Conservation (phyloP, 306 rosid genomes). For the Cajanus cajan region DNA sequence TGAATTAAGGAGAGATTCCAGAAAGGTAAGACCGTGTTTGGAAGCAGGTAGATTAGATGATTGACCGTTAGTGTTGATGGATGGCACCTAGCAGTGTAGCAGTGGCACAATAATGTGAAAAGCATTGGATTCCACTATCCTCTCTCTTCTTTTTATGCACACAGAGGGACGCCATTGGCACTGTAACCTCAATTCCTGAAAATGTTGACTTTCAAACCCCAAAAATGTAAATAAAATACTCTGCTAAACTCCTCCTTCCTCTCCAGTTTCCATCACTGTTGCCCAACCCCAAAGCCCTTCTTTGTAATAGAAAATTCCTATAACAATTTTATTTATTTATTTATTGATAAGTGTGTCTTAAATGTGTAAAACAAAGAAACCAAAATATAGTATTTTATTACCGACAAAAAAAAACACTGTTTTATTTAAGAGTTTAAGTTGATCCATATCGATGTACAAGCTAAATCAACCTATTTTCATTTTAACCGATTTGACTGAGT, state of each 20-base stretch:
- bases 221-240: not conserved
- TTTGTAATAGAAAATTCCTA: too few relatives aligned
- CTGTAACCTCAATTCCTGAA: not conserved
- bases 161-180: not conserved
- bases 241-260: not conserved
- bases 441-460: too few relatives aligned
- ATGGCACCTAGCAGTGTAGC: not conserved
- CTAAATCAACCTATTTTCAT: too few relatives aligned
- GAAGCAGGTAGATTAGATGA: not conserved
- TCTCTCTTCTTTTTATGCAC: conserved; percentile 48
- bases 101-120: conserved; percentile 4
- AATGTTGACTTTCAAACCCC: conserved; percentile 20
- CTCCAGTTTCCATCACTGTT: too few relatives aligned
- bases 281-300: not conserved
- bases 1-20: too few relatives aligned
- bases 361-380: too few relatives aligned
- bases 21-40: not conserved
- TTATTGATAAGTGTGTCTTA: too few relatives aligned
- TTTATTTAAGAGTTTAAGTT: too few relatives aligned
- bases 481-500: too few relatives aligned
- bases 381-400: too few relatives aligned
- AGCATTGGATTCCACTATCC: conserved; percentile 52
- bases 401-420: too few relatives aligned
- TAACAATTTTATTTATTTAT: too few relatives aligned
- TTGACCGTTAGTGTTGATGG: conserved; percentile 23